Percentiles rank a stretch among this genome's conserved stretches.
Evolutionary conservation across 352 stramenopile species (phyloP).

Genomic region (Thalassiosira oceanica): DNA sequence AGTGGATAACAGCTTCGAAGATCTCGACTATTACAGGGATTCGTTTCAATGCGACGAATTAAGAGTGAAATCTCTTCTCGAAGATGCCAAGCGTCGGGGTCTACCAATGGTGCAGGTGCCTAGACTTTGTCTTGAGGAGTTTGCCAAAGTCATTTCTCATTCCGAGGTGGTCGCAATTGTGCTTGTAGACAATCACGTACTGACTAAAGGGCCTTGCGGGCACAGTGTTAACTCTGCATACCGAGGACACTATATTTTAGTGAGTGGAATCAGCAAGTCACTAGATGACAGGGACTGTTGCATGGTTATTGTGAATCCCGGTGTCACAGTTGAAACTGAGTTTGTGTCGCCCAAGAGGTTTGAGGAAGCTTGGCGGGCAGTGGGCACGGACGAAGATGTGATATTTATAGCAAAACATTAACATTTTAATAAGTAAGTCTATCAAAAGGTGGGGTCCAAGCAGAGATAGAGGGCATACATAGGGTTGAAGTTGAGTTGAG

Average conservation of each 20-base stretch:
- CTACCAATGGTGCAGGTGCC: constrained; percentile 33
- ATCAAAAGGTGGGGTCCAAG: too few relatives aligned
- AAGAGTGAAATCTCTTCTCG: constrained; percentile 55
- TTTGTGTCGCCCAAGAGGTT: constrained; percentile 50
- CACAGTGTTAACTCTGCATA: constrained; percentile 28
- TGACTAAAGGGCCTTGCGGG: constrained; percentile 9
- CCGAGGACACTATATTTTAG: constrained; percentile 71
- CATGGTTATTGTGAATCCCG: constrained; percentile 68
- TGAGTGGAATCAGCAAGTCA: constrained; percentile 59
- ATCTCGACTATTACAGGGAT: constrained; percentile 66
- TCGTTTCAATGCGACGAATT: constrained; percentile 57
- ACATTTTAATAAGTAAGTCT: not conserved
- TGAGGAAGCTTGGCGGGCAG: constrained; percentile 62
- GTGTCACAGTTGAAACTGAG: constrained; percentile 30
- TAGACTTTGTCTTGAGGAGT: constrained; percentile 31
- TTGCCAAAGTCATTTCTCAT: constrained; percentile 50
- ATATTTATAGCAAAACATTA: constrained; percentile 60
- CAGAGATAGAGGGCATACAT: too few relatives aligned
- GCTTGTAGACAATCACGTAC: constrained; percentile 57
- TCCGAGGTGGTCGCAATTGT: constrained; percentile 63
- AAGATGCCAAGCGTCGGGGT: constrained; percentile 10
- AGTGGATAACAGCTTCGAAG: constrained; percentile 55
- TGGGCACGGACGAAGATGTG: constrained; percentile 75
- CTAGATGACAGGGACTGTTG: constrained; percentile 40
- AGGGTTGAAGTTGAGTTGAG: too few relatives aligned